Conservation (phyloP, 441 rosid species). For the Adansonia rubrostipa region DNA sequence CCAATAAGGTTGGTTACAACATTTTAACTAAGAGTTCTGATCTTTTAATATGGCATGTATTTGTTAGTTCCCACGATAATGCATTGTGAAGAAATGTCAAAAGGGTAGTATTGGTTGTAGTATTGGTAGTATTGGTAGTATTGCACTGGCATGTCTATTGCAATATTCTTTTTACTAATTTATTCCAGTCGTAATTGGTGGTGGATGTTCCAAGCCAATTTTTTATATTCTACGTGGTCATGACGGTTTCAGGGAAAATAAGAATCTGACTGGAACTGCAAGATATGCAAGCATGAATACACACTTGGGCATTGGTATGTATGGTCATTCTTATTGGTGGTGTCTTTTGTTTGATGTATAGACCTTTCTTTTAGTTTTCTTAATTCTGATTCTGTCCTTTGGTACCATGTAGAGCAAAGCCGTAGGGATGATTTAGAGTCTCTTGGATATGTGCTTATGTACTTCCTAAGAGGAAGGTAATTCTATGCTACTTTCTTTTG, state of each 20-base stretch:
- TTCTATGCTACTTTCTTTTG: slow-evolving; percentile 19
- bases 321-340: neutral
- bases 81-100: neutral
- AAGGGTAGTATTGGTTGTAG: neutral
- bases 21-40: neutral
- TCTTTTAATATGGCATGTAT: neutral
- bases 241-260: slow-evolving; percentile 80
- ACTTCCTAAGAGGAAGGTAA: slow-evolving; percentile 95
- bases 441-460: slow-evolving; percentile 97
- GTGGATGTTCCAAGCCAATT: neutral
- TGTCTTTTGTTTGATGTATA: neutral
- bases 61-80: neutral
- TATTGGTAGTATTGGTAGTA: neutral
- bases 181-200: neutral
- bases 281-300: slow-evolving; percentile 99
- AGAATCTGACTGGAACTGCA: slow-evolving; percentile 96
- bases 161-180: neutral
- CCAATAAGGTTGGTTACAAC: neutral
- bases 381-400: slow-evolving; percentile 1
- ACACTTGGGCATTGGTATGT: slow-evolving; percentile 90
- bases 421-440: slow-evolving; percentile 97
- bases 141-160: neutral
- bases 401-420: slow-evolving; percentile 73
- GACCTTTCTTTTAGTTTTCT: neutral
- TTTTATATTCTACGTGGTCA: neutral